Percentiles rank a stretch among this genome's conserved stretches.
Evolutionary conservation across 73 alveolate genomes (phyloP).

Genomic region (Paramecium octaurelia): DNA sequence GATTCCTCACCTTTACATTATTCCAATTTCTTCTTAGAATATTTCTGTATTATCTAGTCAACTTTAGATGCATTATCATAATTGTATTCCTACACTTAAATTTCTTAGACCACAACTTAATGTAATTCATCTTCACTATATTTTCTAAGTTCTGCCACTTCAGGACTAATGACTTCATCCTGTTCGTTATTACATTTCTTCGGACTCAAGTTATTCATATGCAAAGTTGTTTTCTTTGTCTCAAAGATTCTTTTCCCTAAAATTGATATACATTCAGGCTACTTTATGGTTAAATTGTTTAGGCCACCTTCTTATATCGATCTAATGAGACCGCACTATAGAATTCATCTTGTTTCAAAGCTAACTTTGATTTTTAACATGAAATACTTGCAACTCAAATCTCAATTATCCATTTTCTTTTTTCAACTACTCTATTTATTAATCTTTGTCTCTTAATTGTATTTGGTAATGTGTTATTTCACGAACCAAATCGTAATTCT

Average conservation of each 20-base stretch:
- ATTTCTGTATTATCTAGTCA: background rate
- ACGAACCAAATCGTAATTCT: background rate
- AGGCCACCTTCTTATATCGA: background rate
- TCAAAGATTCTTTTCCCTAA: background rate
- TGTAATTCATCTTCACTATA: background rate
- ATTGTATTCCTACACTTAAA: background rate
- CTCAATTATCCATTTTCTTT: background rate
- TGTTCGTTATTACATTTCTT: background rate
- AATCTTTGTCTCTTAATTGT: background rate
- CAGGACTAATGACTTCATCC: background rate
- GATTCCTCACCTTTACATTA: background rate
- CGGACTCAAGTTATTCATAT: slow-evolving; percentile 15
- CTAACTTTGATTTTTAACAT: background rate
- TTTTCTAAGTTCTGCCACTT: background rate
- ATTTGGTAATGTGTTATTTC: background rate
- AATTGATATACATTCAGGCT: background rate
- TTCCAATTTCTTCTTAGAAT: background rate
- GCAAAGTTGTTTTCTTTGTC: background rate
- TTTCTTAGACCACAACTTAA: background rate
- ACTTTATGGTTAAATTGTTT: background rate
- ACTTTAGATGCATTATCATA: background rate
- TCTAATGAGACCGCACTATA: background rate
- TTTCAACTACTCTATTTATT: background rate
- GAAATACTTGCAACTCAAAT: slow-evolving; percentile 12
- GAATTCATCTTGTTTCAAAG: background rate